Evolutionary conservation across 306 rosid genomes (phyloP).

Genomic region (Rosa lucieae): DNA sequence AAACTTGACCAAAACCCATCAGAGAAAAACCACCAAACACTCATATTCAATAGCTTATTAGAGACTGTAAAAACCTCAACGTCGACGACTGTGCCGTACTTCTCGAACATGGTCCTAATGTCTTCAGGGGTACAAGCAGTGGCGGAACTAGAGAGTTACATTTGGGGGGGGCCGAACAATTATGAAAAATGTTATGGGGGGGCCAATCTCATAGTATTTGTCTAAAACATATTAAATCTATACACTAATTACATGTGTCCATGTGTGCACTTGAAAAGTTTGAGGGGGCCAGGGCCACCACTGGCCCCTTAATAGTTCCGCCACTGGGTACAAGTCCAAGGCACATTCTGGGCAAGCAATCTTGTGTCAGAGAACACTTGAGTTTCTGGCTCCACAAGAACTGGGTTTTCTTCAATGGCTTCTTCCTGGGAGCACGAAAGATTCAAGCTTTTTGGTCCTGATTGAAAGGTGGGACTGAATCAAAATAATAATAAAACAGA

Average conservation of each 20-base stretch:
- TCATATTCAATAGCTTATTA: neutral
- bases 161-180: no score
- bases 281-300: no score
- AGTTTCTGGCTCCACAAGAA: constrained; percentile 23
- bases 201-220: no score
- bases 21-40: neutral
- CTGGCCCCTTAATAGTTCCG: no score
- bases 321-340: constrained; percentile 81
- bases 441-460: constrained; percentile 27
- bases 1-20: constrained; percentile 5
- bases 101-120: constrained; percentile 69
- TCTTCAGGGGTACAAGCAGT: constrained; percentile 80
- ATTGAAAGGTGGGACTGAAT: constrained; percentile 8
- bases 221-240: no score
- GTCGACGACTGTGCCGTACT: constrained; percentile 65
- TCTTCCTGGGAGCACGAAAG: constrained; percentile 45
- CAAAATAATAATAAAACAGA: no score
- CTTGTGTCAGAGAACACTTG: constrained; percentile 53
- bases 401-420: constrained; percentile 29
- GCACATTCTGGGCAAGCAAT: constrained; percentile 84
- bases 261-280: no score
- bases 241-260: no score
- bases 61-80: constrained; percentile 59
- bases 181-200: no score
- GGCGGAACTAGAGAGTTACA: no score